Conservation (phyloP, 2,329 filamentous ascomycete genomes). For the Myriangium duriaei region DNA sequence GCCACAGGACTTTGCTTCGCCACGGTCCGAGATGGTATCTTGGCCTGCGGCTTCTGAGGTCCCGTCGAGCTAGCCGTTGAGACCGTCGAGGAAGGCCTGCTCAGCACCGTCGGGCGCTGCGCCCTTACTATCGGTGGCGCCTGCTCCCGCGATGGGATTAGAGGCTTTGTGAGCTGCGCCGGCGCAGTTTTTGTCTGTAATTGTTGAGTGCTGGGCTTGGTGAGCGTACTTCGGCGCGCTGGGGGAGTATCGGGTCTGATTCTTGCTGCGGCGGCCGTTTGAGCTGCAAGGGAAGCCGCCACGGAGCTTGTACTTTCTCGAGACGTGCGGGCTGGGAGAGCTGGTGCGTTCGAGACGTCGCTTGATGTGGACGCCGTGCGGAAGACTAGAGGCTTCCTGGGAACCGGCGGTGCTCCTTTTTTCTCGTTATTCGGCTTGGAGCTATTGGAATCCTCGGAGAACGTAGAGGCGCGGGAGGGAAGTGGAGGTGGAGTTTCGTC, state of each 20-base stretch:
- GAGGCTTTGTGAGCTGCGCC: neutral
- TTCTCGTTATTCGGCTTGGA: constrained; percentile 16
- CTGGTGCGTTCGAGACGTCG: constrained; percentile 10
- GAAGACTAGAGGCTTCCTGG: constrained; percentile 22
- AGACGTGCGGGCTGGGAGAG: neutral
- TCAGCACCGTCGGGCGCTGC: neutral
- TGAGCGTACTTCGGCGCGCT: constrained; percentile 3
- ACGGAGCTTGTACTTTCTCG: neutral
- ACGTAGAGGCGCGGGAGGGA: constrained; percentile 9
- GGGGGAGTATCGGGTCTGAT: constrained; percentile 4
- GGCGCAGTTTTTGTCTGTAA: neutral
- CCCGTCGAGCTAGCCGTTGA: neutral
- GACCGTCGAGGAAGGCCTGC: neutral
- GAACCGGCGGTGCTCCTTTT: constrained; percentile 24
- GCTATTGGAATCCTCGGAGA: constrained; percentile 7
- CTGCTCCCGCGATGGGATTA: neutral
- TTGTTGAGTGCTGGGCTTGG: neutral
- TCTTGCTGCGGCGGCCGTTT: neutral
- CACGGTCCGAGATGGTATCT: neutral
- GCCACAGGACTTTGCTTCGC: no score
- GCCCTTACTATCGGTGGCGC: neutral
- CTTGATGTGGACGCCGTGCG: constrained; percentile 17
- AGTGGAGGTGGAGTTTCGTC: constrained; percentile 5
- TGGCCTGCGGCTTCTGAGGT: neutral
- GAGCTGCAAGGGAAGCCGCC: neutral